Percentiles rank a stretch among this genome's conserved stretches.
Evolutionary conservation across 768 basidiomycete genomes (phyloP).

Genomic region (Tulasnella sp.): DNA sequence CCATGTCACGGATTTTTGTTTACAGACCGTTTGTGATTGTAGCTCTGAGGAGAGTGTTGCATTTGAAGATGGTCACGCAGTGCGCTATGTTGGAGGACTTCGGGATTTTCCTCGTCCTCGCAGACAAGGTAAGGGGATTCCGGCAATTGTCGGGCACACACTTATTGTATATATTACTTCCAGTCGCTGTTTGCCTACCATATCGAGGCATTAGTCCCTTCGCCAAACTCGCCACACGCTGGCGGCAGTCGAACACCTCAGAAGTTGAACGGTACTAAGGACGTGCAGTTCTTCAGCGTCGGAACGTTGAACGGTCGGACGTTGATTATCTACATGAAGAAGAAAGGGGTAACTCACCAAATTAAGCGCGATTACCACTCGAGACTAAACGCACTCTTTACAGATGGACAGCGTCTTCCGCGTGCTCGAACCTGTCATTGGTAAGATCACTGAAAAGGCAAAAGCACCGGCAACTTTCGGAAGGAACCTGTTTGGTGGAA

Average conservation of each 20-base stretch:
- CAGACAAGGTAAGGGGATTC: constrained; percentile 59
- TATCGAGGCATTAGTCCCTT: constrained; percentile 92
- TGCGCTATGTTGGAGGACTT: constrained; percentile 95
- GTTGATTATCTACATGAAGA: constrained; percentile 91
- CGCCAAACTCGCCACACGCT: constrained; percentile 53
- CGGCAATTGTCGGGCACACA: background rate
- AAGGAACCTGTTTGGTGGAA: constrained; percentile 66
- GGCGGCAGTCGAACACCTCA: constrained; percentile 75
- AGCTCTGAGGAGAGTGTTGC: constrained; percentile 91
- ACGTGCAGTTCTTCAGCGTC: constrained; percentile 93
- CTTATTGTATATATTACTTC: background rate
- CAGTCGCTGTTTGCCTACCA: constrained; percentile 88
- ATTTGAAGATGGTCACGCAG: constrained; percentile 88
- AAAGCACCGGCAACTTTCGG: constrained; percentile 64
- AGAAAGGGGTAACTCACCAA: constrained; percentile 59
- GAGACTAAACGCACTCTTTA: background rate
- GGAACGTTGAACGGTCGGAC: constrained; percentile 82
- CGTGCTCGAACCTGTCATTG: constrained; percentile 92
- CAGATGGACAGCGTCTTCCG: constrained; percentile 88
- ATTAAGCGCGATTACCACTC: background rate
- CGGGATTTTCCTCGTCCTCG: constrained; percentile 90
- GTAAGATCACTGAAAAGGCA: constrained; percentile 72
- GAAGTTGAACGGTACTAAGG: constrained; percentile 80
- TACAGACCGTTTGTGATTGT: background rate
- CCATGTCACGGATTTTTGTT: background rate